Conservation (phyloP, 106 monocot genomes). For the Phalaenopsis equestris region DNA sequence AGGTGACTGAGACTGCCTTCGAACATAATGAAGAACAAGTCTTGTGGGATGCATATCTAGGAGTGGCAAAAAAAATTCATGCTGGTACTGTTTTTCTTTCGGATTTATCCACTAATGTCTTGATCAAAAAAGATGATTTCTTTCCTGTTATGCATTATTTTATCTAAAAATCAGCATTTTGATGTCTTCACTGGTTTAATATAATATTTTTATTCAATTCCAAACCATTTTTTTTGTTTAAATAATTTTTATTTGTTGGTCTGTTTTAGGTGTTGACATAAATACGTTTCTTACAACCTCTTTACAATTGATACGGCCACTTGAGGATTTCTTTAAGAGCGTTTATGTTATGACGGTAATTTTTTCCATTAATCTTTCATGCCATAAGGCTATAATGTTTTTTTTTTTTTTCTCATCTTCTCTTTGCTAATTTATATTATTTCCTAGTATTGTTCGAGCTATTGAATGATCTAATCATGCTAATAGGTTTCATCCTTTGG, state of each 20-base stretch:
- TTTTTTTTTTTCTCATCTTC: too few relatives aligned
- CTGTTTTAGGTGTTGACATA: constrained; percentile 49
- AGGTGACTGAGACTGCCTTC: constrained; percentile 68
- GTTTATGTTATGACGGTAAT: constrained; percentile 92
- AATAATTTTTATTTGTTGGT: neutral
- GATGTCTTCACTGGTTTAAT: neutral
- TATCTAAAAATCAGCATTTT: neutral
- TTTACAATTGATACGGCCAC: constrained; percentile 54
- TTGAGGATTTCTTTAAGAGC: constrained; percentile 85
- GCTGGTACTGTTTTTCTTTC: constrained; percentile 38
- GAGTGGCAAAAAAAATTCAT: constrained; percentile 45
- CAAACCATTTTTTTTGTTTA: neutral
- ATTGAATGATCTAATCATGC: neutral
- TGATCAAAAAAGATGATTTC: neutral
- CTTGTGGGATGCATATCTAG: constrained; percentile 64
- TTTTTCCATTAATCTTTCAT: neutral
- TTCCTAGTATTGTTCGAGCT: neutral
- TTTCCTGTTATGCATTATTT: neutral
- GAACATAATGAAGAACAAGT: constrained; percentile 65
- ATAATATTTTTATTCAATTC: neutral
- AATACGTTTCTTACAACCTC: constrained; percentile 47
- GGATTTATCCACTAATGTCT: neutral
- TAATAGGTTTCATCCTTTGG: neutral
- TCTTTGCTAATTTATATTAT: too few relatives aligned
- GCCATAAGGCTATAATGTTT: too few relatives aligned